phyloP scores from a whole-genome alignment of 768 basidiomycete species.

The Gloeopeniophorella convolvens region DNA sequence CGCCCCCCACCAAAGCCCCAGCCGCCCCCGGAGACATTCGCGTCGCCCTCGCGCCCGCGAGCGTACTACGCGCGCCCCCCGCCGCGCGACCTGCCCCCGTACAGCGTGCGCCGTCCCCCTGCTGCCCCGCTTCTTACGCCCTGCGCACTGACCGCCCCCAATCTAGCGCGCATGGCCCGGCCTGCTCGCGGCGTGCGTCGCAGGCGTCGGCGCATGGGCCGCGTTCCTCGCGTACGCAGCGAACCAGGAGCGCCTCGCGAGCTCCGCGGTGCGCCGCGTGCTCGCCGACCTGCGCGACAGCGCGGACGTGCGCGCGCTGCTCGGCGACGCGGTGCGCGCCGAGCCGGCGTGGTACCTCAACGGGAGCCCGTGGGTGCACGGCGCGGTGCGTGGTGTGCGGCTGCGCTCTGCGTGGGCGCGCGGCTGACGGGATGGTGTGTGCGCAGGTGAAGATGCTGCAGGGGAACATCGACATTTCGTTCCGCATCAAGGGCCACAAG shows the following conservation, averaged over 20 bases:
- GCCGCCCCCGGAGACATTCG: constrained; percentile 33
- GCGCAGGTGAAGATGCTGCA: constrained; percentile 62
- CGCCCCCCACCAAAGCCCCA: constrained; percentile 14
- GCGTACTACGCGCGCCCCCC: constrained; percentile 39
- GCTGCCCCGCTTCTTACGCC: background rate
- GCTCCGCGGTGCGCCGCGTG: constrained; percentile 65
- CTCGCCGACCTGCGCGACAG: constrained; percentile 53
- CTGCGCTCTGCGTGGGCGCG: background rate
- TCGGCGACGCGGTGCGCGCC: constrained; percentile 62
- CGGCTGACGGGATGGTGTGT: no score
- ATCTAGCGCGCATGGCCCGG: constrained; percentile 48
- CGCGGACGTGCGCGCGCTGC: constrained; percentile 39
- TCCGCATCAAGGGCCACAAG: constrained; percentile 66
- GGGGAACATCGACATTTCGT: constrained; percentile 73
- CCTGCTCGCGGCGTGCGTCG: constrained; percentile 39
- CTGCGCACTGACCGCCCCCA: background rate
- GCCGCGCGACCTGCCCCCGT: constrained; percentile 36
- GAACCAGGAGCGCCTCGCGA: constrained; percentile 73
- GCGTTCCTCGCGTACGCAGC: constrained; percentile 63
- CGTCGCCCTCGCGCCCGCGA: constrained; percentile 38
- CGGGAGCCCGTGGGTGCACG: constrained; percentile 65
- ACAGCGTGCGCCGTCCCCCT: constrained; percentile 29
- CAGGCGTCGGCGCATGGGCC: constrained; percentile 59
- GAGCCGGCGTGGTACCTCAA: constrained; percentile 72
- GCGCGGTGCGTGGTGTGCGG: constrained; percentile 43